Evolutionary conservation across 108 stramenopile genomes (phyloP), one percentile per base, ranked within the genome.

Genomic region (Skeletonema marinoi): DNA sequence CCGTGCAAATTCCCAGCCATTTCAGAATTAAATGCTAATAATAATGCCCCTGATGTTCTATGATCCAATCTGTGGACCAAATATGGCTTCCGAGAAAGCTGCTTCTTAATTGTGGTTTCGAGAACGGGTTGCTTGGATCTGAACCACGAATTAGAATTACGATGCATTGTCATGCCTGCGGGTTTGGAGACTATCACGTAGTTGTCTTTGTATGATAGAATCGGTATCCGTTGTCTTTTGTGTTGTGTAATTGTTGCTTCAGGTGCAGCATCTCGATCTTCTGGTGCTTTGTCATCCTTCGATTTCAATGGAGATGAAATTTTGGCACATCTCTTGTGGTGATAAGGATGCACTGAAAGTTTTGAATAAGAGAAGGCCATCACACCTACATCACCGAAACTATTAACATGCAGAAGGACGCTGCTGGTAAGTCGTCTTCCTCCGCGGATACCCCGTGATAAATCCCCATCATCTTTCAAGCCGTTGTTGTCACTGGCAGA

Each of bases 1-100:
- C 77, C 82, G 29, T 90, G 89, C 41, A 90, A 46, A 32, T 44
- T 42, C 16, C 74, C 86, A 2, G 81, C 77, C n/a, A 65, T 85
- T 60, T 84, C 60, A 30, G 87, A 83, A 68, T 87, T 71, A 68
- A 92, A 90, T 8, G 84, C 88, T 73, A 92, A 73, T 6, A 92
- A 31, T 11, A 88, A 71, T 3, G 87, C 89, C 1, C 92, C 92
- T 12, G 85, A 86, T 17, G 92, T 92, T n/a, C 89, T 85, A 80
- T 90, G 92, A 78, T 92, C 92, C n/a, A 92, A 76, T 68, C 92
- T 71, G 72, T 92, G 92, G 1, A 90, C 92, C 7, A 88, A 75
- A 60, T 75, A 88, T 29, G 88, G 88, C 68, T 90, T 92, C 10
- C 89, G 81, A 7, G 72, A 63, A 38, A 92, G 68, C 76, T 92